A percentile compares a stretch with the other conserved stretches of the same genome.
These are phyloP conservation scores for Protomyces arabidopsidicola DNA, from an alignment of 1,139 yeast species.

Conservation along the genomic window DNA sequence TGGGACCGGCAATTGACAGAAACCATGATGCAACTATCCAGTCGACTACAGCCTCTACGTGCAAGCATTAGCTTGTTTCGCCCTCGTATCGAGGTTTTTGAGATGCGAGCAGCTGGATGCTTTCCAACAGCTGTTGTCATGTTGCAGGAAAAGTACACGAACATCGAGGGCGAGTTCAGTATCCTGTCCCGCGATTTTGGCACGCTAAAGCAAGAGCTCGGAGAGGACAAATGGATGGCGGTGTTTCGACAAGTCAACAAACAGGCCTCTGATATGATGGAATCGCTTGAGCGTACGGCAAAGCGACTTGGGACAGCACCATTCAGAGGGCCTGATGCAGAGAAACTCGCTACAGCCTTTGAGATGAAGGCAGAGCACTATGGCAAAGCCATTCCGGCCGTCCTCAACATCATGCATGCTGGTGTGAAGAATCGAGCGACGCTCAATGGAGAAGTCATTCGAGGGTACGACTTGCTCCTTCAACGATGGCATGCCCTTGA, in stretches of 20 bases:
- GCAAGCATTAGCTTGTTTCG: constrained; percentile 16
- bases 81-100: constrained; percentile 12
- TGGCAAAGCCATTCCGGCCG: constrained; percentile 22
- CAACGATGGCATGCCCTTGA: constrained; percentile 9
- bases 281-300: constrained; percentile 10
- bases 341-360: not conserved
- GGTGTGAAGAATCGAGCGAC: constrained; percentile 20
- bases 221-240: constrained; percentile 23
- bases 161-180: not conserved
- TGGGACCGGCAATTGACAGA: constrained; percentile 23
- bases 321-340: not conserved
- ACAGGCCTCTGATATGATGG: constrained; percentile 24
- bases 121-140: constrained; percentile 13
- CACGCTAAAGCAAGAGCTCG: constrained; percentile 16
- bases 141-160: not conserved
- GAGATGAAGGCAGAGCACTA: constrained; percentile 19
- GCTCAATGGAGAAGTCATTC: constrained; percentile 14
- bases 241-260: constrained; percentile 21
- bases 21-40: constrained; percentile 5
- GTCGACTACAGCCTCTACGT: constrained; percentile 10
- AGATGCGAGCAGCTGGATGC: constrained; percentile 1
- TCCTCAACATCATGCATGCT: constrained; percentile 13
- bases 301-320: constrained; percentile 3
- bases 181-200: not conserved
- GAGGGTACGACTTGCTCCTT: constrained; percentile 8